These are phyloP conservation scores for Penicillium sumatraense DNA, from an alignment of 2,329 filamentous ascomycete species.

Conservation along the genomic window DNA sequence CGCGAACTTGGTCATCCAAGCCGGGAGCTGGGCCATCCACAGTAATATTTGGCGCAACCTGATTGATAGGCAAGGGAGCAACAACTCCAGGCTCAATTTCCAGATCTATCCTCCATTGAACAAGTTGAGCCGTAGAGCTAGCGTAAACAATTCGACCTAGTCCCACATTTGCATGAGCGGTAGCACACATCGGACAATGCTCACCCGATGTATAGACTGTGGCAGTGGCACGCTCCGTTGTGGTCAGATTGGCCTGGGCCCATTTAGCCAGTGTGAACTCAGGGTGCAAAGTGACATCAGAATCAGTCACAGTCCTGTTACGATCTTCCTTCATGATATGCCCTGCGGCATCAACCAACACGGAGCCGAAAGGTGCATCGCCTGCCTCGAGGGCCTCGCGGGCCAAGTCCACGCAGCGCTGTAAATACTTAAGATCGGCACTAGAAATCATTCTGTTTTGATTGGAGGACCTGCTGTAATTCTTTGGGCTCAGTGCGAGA, in stretches of 20 bases:
- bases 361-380: conserved; percentile 19
- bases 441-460: conserved; percentile 1
- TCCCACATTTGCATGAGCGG: conserved; percentile 18
- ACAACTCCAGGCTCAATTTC: conserved; percentile 16
- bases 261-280: conserved; percentile 17
- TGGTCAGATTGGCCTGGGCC: conserved; percentile 17
- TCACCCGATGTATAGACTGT: conserved; percentile 23
- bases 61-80: conserved; percentile 19
- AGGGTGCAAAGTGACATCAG: conserved; percentile 17
- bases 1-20: conserved; percentile 13
- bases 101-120: conserved; percentile 14
- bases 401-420: conserved; percentile 15
- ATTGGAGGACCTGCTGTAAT: neutral
- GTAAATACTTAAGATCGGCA: conserved; percentile 11
- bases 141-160: conserved; percentile 21
- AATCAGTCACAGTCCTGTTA: conserved; percentile 15
- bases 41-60: conserved; percentile 10
- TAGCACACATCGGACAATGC: conserved; percentile 22
- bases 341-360: conserved; percentile 13
- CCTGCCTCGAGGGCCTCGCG: conserved; percentile 15
- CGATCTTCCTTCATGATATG: conserved; percentile 17
- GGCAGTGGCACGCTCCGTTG: conserved; percentile 8
- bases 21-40: conserved; percentile 17
- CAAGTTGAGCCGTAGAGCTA: conserved; percentile 16
- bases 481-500: too few species aligned